These are phyloP conservation scores for Cercospora zeina DNA, from an alignment of 2,329 filamentous ascomycete species.

Conservation along the genomic window DNA sequence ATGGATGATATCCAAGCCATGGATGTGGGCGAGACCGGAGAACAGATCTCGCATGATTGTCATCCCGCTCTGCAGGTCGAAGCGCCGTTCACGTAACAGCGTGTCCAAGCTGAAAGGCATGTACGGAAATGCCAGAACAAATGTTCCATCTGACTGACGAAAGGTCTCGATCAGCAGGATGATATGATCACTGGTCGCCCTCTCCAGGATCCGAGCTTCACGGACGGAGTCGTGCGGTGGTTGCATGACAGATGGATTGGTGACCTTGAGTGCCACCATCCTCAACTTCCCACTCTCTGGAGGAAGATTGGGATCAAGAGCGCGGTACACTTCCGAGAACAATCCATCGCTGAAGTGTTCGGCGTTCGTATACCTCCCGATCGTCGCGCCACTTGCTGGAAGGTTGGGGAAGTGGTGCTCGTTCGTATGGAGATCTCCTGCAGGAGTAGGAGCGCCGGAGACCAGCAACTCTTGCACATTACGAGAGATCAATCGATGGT, in stretches of 20 bases:
- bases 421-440: conserved; percentile 30
- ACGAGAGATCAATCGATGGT: conserved; percentile 47
- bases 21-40: conserved; percentile 68
- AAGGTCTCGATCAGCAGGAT: conserved; percentile 74
- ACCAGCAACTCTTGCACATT: conserved; percentile 31
- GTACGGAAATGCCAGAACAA: conserved; percentile 84
- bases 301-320: conserved; percentile 45
- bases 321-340: conserved; percentile 81
- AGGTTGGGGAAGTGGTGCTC: conserved; percentile 39
- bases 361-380: conserved; percentile 60
- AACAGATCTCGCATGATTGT: conserved; percentile 68
- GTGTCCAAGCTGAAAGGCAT: conserved; percentile 70
- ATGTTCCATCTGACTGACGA: conserved; percentile 64
- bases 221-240: conserved; percentile 80
- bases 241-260: conserved; percentile 68
- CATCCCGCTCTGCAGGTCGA: conserved; percentile 41
- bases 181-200: conserved; percentile 58
- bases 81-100: conserved; percentile 55
- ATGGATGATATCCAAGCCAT: conserved; percentile 77
- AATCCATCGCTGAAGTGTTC: conserved; percentile 65
- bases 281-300: conserved; percentile 21
- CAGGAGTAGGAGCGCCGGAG: conserved; percentile 39
- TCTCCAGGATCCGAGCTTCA: conserved; percentile 71
- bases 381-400: conserved; percentile 43
- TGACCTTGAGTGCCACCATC: conserved; percentile 78